Evolutionary conservation across 306 rosid species (phyloP).

Genomic region (Cicer chorassanicum): DNA sequence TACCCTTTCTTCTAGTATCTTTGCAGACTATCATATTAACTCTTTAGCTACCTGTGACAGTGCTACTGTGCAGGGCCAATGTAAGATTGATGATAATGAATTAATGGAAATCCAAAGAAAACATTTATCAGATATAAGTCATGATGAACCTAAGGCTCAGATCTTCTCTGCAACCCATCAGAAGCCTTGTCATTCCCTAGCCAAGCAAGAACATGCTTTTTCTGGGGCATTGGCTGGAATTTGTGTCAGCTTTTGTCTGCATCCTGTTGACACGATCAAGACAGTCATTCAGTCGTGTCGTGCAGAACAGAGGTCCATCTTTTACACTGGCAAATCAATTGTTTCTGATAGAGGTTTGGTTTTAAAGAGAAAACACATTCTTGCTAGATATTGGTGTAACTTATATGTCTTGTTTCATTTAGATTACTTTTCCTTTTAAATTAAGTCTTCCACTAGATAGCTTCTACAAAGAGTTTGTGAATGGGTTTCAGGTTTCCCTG

Average conservation of each 20-base stretch:
- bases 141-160: conserved; percentile 49
- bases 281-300: conserved; percentile 83
- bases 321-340: conserved; percentile 78
- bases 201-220: conserved; percentile 86
- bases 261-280: conserved; percentile 93
- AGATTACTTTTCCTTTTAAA: conserved; percentile 31
- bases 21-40: conserved; percentile 51
- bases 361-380: conserved; percentile 22
- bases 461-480: conserved; percentile 38
- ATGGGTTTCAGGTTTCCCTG: conserved; percentile 76
- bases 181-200: conserved; percentile 55
- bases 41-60: conserved; percentile 45
- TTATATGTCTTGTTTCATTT: conserved; percentile 33
- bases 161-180: conserved; percentile 43
- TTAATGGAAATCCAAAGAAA: conserved; percentile 50
- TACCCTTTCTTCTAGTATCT: conserved; percentile 47
- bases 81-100: conserved; percentile 52
- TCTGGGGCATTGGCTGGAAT: conserved; percentile 96
- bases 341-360: conserved; percentile 87
- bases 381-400: conserved; percentile 29
- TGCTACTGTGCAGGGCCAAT: conserved; percentile 44
- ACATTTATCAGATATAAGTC: conserved; percentile 43
- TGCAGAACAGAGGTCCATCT: conserved; percentile 72
- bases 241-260: conserved; percentile 91
- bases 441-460: conserved; percentile 34